A percentile compares a stretch with the other conserved stretches of the same genome.
Conservation (phyloP, 1,139 yeast species). For the Kodamaea plutei region DNA sequence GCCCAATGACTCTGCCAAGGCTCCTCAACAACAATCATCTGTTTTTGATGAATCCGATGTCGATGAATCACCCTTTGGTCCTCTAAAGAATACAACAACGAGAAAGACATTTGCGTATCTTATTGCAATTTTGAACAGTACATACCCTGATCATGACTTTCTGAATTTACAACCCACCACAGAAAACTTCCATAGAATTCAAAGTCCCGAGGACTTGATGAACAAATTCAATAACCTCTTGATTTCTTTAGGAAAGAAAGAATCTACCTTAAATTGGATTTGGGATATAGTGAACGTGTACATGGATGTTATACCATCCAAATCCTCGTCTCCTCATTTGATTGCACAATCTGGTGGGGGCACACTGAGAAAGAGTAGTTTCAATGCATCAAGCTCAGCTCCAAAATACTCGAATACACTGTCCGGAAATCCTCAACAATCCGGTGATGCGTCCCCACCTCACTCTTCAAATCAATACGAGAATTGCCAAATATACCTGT, state of each 20-base stretch:
- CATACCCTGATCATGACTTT: constrained; percentile 95
- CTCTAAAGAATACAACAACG: constrained; percentile 76
- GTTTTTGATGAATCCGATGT: constrained; percentile 8
- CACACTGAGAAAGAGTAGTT: constrained; percentile 27
- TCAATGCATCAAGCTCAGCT: constrained; percentile 11
- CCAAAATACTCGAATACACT: constrained; percentile 7
- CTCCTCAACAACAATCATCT: constrained; percentile 2
- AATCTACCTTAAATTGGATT: constrained; percentile 53
- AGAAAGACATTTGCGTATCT: constrained; percentile 87
- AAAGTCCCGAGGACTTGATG: constrained; percentile 53
- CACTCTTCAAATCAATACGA: constrained; percentile 18
- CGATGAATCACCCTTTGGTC: constrained; percentile 87
- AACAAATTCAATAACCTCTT: constrained; percentile 76
- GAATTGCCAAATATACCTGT: constrained; percentile 72
- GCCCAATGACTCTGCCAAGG: constrained; percentile 12
- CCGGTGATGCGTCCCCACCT: constrained; percentile 1
- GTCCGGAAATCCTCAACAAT: background rate
- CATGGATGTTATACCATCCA: constrained; percentile 58
- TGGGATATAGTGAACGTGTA: constrained; percentile 89
- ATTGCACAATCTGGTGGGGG: constrained; percentile 14
- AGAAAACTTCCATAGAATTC: constrained; percentile 49
- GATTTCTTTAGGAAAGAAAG: constrained; percentile 69
- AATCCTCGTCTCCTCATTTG: constrained; percentile 19
- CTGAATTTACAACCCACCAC: constrained; percentile 83
- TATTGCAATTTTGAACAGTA: constrained; percentile 84